These are phyloP conservation scores for Coffea eugenioides DNA, from an alignment of 257 asterid species.

Conservation along the genomic window DNA sequence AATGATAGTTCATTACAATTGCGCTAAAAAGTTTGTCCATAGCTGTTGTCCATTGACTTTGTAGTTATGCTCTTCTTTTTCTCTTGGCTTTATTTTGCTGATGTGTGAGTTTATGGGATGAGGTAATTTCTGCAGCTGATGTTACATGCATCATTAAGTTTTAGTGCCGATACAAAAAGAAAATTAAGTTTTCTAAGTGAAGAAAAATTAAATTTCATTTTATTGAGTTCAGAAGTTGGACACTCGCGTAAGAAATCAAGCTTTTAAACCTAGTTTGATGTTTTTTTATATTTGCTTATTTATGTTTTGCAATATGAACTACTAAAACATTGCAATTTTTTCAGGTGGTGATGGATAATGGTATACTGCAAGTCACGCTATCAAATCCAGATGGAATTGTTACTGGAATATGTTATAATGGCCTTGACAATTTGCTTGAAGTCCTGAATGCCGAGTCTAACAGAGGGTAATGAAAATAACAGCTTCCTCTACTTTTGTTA, in stretches of 20 bases:
- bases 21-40: background rate
- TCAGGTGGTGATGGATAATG: conserved; percentile 76
- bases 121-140: background rate
- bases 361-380: conserved; percentile 59
- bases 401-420: conserved; percentile 53
- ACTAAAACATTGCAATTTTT: background rate
- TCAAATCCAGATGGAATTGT: conserved; percentile 75
- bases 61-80: background rate
- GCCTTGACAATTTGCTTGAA: conserved; percentile 72
- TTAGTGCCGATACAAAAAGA: background rate
- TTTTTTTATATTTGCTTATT: background rate
- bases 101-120: background rate
- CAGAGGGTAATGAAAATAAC: conserved; percentile 49
- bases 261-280: background rate
- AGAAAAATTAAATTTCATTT: background rate
- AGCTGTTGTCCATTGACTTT: background rate
- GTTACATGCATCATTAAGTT: background rate
- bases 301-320: background rate
- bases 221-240: background rate
- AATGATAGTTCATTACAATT: background rate
- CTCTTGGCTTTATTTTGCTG: background rate
- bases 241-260: background rate
- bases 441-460: conserved; percentile 51
- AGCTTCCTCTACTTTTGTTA: background rate
- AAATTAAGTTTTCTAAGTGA: background rate